phyloP scores from a whole-genome alignment of 768 basidiomycete genomes.

The Kwoniella sp. region DNA sequence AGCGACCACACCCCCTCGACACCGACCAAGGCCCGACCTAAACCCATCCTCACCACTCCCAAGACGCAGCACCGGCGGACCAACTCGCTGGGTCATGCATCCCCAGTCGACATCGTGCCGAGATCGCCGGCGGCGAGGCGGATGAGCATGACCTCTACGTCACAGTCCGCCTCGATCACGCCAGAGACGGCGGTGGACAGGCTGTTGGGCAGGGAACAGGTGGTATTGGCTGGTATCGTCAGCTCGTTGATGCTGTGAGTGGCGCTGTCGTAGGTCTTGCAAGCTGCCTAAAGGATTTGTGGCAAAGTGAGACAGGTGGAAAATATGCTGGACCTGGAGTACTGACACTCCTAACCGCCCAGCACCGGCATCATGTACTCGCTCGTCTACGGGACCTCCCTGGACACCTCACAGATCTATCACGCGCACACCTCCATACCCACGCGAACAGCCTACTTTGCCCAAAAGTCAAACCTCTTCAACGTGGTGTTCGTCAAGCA shows the following conservation, averaged over 20 bases:
- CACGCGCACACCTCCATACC: slow-evolving; percentile 58
- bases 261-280: too few relatives aligned
- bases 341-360: too few relatives aligned
- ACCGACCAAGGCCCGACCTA: not conserved
- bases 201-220: slow-evolving; percentile 1
- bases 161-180: slow-evolving; percentile 16
- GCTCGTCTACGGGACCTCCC: slow-evolving; percentile 59
- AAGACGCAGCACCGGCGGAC: slow-evolving; percentile 12
- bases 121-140: slow-evolving; percentile 23
- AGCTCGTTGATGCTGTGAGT: slow-evolving; percentile 12
- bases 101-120: slow-evolving; percentile 30
- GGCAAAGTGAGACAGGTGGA: too few relatives aligned
- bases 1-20: not conserved
- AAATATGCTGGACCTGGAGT: too few relatives aligned
- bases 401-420: slow-evolving; percentile 78
- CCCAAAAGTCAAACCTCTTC: slow-evolving; percentile 71
- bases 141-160: slow-evolving; percentile 31
- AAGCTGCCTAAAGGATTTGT: too few relatives aligned
- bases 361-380: slow-evolving; percentile 34
- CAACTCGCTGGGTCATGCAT: slow-evolving; percentile 12
- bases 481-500: slow-evolving; percentile 85
- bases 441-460: slow-evolving; percentile 62
- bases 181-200: slow-evolving; percentile 1
- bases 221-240: slow-evolving; percentile 8
- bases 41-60: too few relatives aligned